Evolutionary conservation across 2,329 filamentous ascomycete genomes (phyloP).

Genomic region (Clarireedia hainanense): DNA sequence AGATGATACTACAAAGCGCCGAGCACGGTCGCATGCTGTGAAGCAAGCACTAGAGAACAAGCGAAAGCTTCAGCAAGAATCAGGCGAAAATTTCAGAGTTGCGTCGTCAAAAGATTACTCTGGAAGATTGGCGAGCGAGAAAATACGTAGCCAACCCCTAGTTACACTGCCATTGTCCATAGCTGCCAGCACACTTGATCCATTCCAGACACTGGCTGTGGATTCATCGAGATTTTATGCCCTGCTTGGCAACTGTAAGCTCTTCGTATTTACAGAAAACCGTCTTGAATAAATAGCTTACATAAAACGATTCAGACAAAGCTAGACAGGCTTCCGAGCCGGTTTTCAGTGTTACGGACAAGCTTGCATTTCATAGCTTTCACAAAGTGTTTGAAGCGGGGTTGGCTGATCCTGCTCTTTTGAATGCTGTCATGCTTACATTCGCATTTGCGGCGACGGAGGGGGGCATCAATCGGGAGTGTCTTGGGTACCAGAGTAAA

Average conservation of each 20-base stretch:
- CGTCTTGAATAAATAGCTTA: too few relatives aligned
- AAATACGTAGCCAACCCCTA: too few relatives aligned
- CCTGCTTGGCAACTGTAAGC: too few relatives aligned
- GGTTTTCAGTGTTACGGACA: too few relatives aligned
- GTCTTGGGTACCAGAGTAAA: constrained; percentile 31
- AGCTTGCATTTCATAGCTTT: too few relatives aligned
- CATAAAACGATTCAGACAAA: too few relatives aligned
- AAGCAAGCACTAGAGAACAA: constrained; percentile 25
- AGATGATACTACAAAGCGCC: constrained; percentile 13
- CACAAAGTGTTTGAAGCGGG: constrained; percentile 14
- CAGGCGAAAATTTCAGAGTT: constrained; percentile 24
- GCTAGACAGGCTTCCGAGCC: too few relatives aligned
- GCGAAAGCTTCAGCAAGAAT: constrained; percentile 25
- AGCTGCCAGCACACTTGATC: too few relatives aligned
- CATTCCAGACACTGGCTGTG: too few relatives aligned
- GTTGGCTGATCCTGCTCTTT: constrained; percentile 31
- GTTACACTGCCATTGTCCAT: too few relatives aligned
- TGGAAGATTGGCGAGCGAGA: not conserved
- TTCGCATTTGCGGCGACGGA: constrained; percentile 29
- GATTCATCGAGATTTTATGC: too few relatives aligned
- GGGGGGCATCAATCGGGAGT: constrained; percentile 27
- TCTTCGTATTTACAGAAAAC: too few relatives aligned
- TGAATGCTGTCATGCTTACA: constrained; percentile 35
- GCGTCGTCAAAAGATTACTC: constrained; percentile 10
- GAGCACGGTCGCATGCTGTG: constrained; percentile 29